phyloP scores from a whole-genome alignment of 345 rosid genomes.

The Lepidium aucheri region DNA sequence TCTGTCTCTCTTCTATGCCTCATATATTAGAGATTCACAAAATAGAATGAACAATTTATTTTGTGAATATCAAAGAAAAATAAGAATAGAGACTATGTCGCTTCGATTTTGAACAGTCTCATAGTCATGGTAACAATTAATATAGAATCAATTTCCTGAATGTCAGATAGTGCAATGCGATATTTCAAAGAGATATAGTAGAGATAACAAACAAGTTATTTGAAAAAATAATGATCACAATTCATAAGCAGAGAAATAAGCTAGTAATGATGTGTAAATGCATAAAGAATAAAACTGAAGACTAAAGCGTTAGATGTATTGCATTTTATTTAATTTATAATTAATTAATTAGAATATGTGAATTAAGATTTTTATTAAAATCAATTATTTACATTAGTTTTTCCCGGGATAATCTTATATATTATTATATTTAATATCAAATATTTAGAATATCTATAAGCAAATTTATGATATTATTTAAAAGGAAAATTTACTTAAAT shows the following conservation, averaged over 20 bases:
- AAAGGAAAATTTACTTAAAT: no score
- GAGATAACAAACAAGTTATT: conserved; percentile 7
- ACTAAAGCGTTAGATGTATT: conserved; percentile 21
- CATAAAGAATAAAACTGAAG: conserved; percentile 10
- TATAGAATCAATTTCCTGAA: background rate
- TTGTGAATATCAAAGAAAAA: background rate
- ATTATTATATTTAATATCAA: no score
- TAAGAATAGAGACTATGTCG: conserved; percentile 10
- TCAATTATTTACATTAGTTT: no score
- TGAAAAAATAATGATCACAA: conserved; percentile 16
- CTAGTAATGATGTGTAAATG: conserved; percentile 4
- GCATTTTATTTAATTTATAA: conserved; percentile 6
- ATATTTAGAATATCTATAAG: no score
- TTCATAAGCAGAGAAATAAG: conserved; percentile 17
- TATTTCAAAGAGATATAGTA: background rate
- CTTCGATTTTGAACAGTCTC: background rate
- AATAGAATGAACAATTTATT: background rate
- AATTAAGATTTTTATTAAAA: no score
- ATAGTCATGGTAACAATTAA: conserved; percentile 6
- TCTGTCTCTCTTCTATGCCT: background rate
- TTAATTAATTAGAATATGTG: no score
- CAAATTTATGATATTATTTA: no score
- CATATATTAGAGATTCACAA: background rate
- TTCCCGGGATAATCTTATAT: no score
- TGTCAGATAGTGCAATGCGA: background rate